A percentile compares a stretch with the other conserved stretches of the same genome.
phyloP scores from a whole-genome alignment of 2,329 filamentous ascomycete genomes.

The Chaetomiaceae sp. region DNA sequence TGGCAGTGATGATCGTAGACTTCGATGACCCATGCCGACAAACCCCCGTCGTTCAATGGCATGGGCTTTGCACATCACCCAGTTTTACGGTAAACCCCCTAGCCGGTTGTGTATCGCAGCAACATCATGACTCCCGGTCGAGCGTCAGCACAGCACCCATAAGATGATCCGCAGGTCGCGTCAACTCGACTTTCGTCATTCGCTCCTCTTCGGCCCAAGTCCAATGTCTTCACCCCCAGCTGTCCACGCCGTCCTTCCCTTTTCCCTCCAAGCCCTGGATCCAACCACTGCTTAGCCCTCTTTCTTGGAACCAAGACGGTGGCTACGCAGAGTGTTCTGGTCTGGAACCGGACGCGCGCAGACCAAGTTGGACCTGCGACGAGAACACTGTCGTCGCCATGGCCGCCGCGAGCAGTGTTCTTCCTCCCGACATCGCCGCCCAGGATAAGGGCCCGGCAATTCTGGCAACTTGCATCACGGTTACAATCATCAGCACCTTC shows the following conservation, averaged over 20 bases:
- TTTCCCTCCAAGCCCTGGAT: not conserved
- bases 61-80: not conserved
- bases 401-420: not conserved
- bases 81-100: too few relatives aligned
- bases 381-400: not conserved
- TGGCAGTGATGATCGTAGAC: too few relatives aligned
- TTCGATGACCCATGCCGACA: too few relatives aligned
- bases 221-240: not conserved
- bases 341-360: too few relatives aligned
- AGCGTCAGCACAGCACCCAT: too few relatives aligned
- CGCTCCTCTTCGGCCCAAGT: too few relatives aligned
- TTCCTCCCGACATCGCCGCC: not conserved
- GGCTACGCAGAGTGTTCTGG: too few relatives aligned
- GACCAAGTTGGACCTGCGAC: too few relatives aligned
- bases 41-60: not conserved
- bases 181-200: not conserved
- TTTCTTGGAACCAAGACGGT: too few relatives aligned
- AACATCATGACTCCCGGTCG: too few relatives aligned
- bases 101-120: too few relatives aligned
- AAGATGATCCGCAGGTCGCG: not conserved
- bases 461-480: slow-evolving; percentile 30
- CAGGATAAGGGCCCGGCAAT: slow-evolving; percentile 35
- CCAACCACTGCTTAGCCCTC: not conserved
- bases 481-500: slow-evolving; percentile 31
- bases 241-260: not conserved